Percentiles rank a stretch among this genome's conserved stretches.
phyloP scores from a whole-genome alignment of 495 filamentous ascomycete species.

The Aspergillus leporis region DNA sequence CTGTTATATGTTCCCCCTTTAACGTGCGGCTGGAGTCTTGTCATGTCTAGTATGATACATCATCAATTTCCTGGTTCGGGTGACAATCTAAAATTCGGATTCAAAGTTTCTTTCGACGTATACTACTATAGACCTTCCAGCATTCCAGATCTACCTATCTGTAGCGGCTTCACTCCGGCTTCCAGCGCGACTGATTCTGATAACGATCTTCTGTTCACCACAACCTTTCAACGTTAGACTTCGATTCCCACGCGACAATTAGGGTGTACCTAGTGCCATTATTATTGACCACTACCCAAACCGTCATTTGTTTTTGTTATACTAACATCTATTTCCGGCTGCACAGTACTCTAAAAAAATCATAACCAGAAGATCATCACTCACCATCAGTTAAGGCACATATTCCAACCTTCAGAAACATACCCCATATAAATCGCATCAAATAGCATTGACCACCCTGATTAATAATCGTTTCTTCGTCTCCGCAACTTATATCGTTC shows the following conservation, averaged over 20 bases:
- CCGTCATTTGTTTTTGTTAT: neutral
- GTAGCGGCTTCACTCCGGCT: neutral
- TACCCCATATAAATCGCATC: neutral
- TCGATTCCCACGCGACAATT: no score
- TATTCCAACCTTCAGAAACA: slow-evolving; percentile 1
- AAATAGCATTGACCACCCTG: neutral
- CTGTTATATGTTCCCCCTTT: slow-evolving; percentile 28
- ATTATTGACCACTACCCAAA: neutral
- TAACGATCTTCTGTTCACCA: no score
- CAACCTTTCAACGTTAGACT: neutral
- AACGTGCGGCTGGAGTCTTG: slow-evolving; percentile 39
- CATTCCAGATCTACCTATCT: neutral
- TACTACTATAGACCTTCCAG: neutral
- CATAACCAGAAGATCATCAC: neutral
- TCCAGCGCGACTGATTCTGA: neutral
- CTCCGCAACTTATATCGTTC: slow-evolving; percentile 3
- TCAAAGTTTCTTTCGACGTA: slow-evolving; percentile 20
- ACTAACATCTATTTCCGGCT: no score
- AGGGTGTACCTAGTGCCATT: no score
- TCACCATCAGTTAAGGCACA: neutral
- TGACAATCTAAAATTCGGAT: slow-evolving; percentile 38
- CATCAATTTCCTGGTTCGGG: slow-evolving; percentile 41
- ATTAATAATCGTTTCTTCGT: slow-evolving; percentile 9
- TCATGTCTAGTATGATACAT: slow-evolving; percentile 48
- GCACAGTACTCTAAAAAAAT: neutral